Conservation (phyloP, 2,329 filamentous ascomycete species). For the Diaporthe capsici region DNA sequence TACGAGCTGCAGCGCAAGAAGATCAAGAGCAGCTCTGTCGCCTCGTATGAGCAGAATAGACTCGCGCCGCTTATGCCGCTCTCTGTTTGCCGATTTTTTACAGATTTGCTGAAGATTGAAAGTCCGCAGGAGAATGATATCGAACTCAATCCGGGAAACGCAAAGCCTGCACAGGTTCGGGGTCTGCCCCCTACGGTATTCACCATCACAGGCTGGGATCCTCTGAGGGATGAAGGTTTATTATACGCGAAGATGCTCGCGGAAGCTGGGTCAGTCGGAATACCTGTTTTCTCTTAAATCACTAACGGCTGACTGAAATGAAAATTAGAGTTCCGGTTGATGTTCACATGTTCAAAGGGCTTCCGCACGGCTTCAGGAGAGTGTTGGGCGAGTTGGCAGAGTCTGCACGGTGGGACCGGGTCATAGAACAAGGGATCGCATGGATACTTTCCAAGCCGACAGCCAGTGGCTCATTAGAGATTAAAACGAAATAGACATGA, state of each 20-base stretch:
- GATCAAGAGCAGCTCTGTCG: conserved; percentile 55
- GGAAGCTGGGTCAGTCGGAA: conserved; percentile 58
- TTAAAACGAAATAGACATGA: background rate
- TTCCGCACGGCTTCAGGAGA: conserved; percentile 65
- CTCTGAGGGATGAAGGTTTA: conserved; percentile 63
- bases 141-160: conserved; percentile 57
- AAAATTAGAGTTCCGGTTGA: conserved; percentile 60
- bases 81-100: conserved; percentile 52
- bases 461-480: background rate
- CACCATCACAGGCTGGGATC: conserved; percentile 61
- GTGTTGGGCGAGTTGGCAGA: conserved; percentile 57
- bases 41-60: conserved; percentile 60
- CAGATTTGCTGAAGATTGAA: conserved; percentile 48
- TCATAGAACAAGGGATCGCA: conserved; percentile 58
- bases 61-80: conserved; percentile 64
- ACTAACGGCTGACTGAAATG: background rate
- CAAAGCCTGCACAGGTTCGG: conserved; percentile 51
- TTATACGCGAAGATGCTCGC: conserved; percentile 60
- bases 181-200: conserved; percentile 61
- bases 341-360: conserved; percentile 62
- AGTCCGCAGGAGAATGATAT: conserved; percentile 49
- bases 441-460: conserved; percentile 51
- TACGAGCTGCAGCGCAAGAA: conserved; percentile 51
- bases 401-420: conserved; percentile 57
- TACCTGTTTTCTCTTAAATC: background rate